Percentiles rank a stretch among this genome's conserved stretches.
Evolutionary conservation across 768 basidiomycete species (phyloP).

Genomic region (Lactarius sanguifluus): DNA sequence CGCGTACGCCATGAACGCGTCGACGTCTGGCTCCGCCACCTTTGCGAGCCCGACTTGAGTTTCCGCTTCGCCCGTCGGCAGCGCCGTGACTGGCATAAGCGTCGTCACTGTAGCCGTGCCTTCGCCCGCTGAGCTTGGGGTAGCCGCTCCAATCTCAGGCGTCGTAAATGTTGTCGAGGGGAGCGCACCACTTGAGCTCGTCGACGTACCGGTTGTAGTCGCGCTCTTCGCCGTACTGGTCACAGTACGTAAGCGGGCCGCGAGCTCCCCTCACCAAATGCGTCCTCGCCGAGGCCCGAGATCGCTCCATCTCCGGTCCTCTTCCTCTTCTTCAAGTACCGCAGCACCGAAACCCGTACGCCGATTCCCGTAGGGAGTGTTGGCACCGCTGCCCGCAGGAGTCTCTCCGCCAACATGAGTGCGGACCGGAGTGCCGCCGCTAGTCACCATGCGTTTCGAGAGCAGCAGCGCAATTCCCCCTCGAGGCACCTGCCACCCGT

Average conservation of each 20-base stretch:
- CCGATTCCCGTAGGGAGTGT: constrained; percentile 61
- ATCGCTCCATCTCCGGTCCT: constrained; percentile 59
- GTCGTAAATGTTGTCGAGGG: constrained; percentile 60
- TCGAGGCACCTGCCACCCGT: constrained; percentile 63
- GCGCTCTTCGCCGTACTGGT: constrained; percentile 39
- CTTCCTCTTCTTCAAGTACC: constrained; percentile 70
- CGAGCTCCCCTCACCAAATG: constrained; percentile 44
- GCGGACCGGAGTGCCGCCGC: constrained; percentile 55
- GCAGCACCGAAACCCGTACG: constrained; percentile 53
- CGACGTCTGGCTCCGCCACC: constrained; percentile 80
- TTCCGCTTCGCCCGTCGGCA: constrained; percentile 71
- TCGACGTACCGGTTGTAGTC: constrained; percentile 40
- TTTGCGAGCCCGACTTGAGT: constrained; percentile 74
- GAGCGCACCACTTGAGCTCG: constrained; percentile 29
- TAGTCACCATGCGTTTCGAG: constrained; percentile 57
- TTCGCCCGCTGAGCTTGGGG: no score
- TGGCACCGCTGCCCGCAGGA: constrained; percentile 58
- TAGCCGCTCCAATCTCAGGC: constrained; percentile 51
- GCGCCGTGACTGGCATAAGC: constrained; percentile 69
- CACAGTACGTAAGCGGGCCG: constrained; percentile 52
- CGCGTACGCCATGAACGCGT: constrained; percentile 84
- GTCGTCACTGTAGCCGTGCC: no score
- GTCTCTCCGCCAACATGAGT: constrained; percentile 51
- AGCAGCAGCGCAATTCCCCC: constrained; percentile 72
- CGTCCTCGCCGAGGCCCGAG: constrained; percentile 35